Evolutionary conservation across 805 yeast genomes (phyloP).

Genomic region (Saccharomyces jurei): DNA sequence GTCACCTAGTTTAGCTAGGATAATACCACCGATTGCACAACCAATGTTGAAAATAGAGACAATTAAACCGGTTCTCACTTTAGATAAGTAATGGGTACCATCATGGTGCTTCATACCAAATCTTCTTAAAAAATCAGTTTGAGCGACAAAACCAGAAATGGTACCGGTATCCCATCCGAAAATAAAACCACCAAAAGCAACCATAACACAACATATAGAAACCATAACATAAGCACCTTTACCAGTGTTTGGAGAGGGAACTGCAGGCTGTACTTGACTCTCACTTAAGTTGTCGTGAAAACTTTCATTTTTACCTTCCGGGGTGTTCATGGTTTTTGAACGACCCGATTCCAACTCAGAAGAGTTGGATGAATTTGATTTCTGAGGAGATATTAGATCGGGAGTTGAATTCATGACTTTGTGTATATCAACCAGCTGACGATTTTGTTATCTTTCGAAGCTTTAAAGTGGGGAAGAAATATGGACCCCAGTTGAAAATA

Average conservation of each 20-base stretch:
- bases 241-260: slow-evolving; percentile 16
- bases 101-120: slow-evolving; percentile 17
- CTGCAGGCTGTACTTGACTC: slow-evolving; percentile 4
- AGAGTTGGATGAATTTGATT: slow-evolving; percentile 9
- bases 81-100: slow-evolving; percentile 19
- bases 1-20: slow-evolving; percentile 52
- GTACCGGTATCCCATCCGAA: slow-evolving; percentile 79
- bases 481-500: not conserved
- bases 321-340: slow-evolving; percentile 14
- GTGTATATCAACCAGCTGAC: not conserved
- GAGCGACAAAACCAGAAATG: slow-evolving; percentile 61
- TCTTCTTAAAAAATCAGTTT: slow-evolving; percentile 23
- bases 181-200: slow-evolving; percentile 71
- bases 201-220: slow-evolving; percentile 31
- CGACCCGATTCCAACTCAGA: slow-evolving; percentile 7
- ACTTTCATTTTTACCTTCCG: slow-evolving; percentile 12
- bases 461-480: not conserved
- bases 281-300: not conserved
- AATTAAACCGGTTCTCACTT: slow-evolving; percentile 23
- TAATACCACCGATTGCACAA: slow-evolving; percentile 66
- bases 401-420: slow-evolving; percentile 13
- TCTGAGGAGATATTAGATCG: slow-evolving; percentile 10
- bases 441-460: not conserved
- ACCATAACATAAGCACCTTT: slow-evolving; percentile 24
- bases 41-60: slow-evolving; percentile 59